Base-by-base conservation (phyloP, 495 filamentous ascomycete species). In the Podospora sp. region DNA sequence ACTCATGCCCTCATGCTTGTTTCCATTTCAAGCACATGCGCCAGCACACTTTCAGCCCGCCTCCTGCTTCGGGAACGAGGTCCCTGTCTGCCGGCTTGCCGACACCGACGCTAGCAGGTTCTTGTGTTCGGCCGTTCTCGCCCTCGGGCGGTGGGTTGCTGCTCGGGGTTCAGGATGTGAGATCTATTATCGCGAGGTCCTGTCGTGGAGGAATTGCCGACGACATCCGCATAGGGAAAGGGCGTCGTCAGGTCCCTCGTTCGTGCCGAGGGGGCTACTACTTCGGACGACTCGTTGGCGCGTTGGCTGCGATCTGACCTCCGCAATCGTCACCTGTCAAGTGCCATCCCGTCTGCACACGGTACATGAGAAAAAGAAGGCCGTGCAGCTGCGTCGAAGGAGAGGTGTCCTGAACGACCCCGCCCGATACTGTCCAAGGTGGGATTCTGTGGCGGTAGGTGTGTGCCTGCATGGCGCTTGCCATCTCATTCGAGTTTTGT, bases 401-500 rank as follows among this genome's bases (percentile, higher is more conserved):
- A 46, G 40, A n/a, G 24, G 22, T 57, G 53, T 33, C 29, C 29
- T 4, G 29, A 33, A 46, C 11, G 16, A 46, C 40, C 40, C 40
- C 40, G 40, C 5, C 40, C 40, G 40, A 46, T 46, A 51, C 62
- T 22, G 62, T 33, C 51, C 27, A 25, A 52, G 63, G 63, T 65
- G 63, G 35, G 51, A 65, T 57, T 57, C 63, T 65, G 63, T 65
- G 63, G 63, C 63, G 29, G 62, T 36, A 21, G 62, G 25, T 21
- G 27, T 62, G 61, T 52, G 9, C 24, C 53, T 57, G 51, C 63
- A 57, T 65, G 50, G 63, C 51, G 52, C 63, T 58, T 56, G 62
- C 62, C 62, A 64, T 64, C 27, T n/a, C 27, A 46, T 62, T 62
- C 60, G 27, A 46, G 52, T 21, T 51, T 40, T 52, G 29, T 29